These are phyloP conservation scores for Colletotrichum karsti DNA, from an alignment of 2,329 filamentous ascomycete species.

Conservation along the genomic window DNA sequence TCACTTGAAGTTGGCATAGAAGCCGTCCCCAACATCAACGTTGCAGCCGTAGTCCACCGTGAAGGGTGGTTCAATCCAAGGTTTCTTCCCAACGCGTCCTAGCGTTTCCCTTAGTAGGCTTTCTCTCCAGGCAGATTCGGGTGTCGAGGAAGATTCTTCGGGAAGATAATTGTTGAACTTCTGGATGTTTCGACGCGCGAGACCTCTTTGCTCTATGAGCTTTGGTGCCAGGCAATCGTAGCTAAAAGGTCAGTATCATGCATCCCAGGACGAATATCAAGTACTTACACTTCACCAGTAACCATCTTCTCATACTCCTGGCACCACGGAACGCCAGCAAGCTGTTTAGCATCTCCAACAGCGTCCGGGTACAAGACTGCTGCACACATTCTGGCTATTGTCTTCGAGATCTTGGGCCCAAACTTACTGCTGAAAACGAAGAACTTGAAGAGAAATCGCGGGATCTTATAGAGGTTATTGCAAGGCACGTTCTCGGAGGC, in stretches of 20 bases:
- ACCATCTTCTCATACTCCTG: neutral
- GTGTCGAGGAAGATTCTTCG: neutral
- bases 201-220: neutral
- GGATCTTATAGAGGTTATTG: too few species aligned
- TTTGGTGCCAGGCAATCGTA: neutral
- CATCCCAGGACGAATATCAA: neutral
- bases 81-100: neutral
- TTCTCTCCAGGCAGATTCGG: neutral
- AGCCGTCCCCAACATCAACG: neutral
- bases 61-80: neutral
- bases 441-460: too few species aligned
- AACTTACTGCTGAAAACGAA: too few species aligned
- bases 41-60: neutral
- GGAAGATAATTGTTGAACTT: neutral
- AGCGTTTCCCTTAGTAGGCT: neutral
- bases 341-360: too few species aligned
- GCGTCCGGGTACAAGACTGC: too few species aligned
- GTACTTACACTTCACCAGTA: neutral
- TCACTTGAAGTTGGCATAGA: neutral
- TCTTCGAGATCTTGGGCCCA: too few species aligned
- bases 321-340: too few species aligned
- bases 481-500: too few species aligned
- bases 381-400: too few species aligned
- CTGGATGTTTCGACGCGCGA: neutral
- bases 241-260: fast-evolving